These are phyloP conservation scores for Ormosia semicastrata DNA, from an alignment of 306 rosid species.

Conservation along the genomic window DNA sequence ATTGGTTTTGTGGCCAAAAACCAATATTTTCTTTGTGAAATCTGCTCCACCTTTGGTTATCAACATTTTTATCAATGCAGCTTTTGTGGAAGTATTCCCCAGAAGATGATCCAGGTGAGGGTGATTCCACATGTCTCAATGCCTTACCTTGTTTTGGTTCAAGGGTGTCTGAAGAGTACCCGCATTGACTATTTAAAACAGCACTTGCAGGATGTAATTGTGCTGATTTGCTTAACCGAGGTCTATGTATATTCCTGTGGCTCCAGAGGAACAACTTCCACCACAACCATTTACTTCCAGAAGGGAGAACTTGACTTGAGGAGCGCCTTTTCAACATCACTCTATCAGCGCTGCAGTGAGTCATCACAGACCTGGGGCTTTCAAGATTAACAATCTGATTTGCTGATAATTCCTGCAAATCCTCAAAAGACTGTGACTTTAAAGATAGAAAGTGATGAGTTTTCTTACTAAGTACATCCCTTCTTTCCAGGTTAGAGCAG, in stretches of 20 bases:
- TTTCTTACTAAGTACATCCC: slow-evolving; percentile 45
- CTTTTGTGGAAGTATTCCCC: slow-evolving; percentile 46
- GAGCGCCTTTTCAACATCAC: slow-evolving; percentile 87
- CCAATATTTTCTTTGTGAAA: slow-evolving; percentile 52
- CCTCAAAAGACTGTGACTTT: slow-evolving; percentile 52
- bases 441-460: slow-evolving; percentile 46
- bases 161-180: slow-evolving; percentile 84
- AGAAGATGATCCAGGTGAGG: slow-evolving; percentile 54
- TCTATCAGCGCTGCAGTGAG: slow-evolving; percentile 77
- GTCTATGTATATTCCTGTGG: slow-evolving; percentile 77
- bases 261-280: slow-evolving; percentile 98
- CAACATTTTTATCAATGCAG: slow-evolving; percentile 26
- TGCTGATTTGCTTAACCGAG: slow-evolving; percentile 37
- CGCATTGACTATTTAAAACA: slow-evolving; percentile 56
- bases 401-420: slow-evolving; percentile 57
- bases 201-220: slow-evolving; percentile 26
- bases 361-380: slow-evolving; percentile 68
- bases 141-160: slow-evolving; percentile 59
- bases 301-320: slow-evolving; percentile 96
- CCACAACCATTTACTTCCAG: slow-evolving; percentile 80
- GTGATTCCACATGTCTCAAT: slow-evolving; percentile 46
- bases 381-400: slow-evolving; percentile 43
- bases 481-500: slow-evolving; percentile 86
- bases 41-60: slow-evolving; percentile 51
- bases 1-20: slow-evolving; percentile 81